Evolutionary conservation across 306 rosid species (phyloP).

Genomic region (Crotalaria pallida): DNA sequence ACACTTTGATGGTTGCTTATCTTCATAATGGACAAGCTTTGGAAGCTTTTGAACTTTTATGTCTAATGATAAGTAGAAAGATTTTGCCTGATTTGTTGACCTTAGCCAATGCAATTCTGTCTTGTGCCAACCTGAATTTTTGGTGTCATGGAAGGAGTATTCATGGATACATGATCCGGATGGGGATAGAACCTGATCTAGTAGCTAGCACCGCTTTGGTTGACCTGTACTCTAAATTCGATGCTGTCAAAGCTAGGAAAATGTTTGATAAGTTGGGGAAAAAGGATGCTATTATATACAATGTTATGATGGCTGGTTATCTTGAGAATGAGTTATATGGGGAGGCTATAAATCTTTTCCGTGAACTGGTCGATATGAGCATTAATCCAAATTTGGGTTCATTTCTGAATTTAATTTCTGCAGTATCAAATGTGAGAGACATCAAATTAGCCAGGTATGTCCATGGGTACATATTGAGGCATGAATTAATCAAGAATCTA

Average conservation of each 20-base stretch:
- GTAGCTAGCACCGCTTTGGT: conserved; percentile 45
- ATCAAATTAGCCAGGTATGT: conserved; percentile 29
- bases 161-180: conserved; percentile 39
- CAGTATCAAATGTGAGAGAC: conserved; percentile 32
- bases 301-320: conserved; percentile 47
- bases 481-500: conserved; percentile 13
- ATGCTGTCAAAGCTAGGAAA: conserved; percentile 35
- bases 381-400: conserved; percentile 33
- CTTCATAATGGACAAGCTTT: conserved; percentile 31
- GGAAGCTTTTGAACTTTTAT: conserved; percentile 31
- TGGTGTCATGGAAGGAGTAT: conserved; percentile 40
- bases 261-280: conserved; percentile 33
- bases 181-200: conserved; percentile 29
- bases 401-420: conserved; percentile 41
- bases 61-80: conserved; percentile 27
- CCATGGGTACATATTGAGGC: conserved; percentile 37
- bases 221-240: conserved; percentile 37
- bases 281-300: conserved; percentile 33
- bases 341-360: conserved; percentile 27
- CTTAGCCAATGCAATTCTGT: conserved; percentile 38
- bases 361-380: conserved; percentile 27
- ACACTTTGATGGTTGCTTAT: conserved; percentile 32
- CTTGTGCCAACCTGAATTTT: conserved; percentile 33
- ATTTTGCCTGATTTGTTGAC: conserved; percentile 47
- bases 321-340: conserved; percentile 20